phyloP scores from a whole-genome alignment of 352 stramenopile species.

The Pythium folliculosum region DNA sequence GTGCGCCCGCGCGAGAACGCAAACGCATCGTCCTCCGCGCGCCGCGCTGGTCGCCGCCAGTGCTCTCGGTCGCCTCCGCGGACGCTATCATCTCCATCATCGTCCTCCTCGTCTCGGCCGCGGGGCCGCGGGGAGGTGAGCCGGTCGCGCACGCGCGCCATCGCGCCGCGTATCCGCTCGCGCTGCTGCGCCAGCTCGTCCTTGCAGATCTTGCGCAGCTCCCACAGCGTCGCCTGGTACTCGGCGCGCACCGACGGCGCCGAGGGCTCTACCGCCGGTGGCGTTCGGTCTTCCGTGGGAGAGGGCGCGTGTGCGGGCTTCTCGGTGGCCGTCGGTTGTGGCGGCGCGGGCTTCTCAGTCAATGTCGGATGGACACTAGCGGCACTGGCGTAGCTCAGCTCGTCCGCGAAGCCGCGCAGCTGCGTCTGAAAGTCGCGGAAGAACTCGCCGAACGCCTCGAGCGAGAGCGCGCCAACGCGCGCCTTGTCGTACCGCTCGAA shows the following conservation, averaged over 20 bases:
- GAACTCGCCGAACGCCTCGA: slow-evolving; percentile 73
- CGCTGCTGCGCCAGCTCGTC: slow-evolving; percentile 56
- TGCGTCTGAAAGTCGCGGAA: slow-evolving; percentile 75
- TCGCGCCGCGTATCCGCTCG: slow-evolving; percentile 36
- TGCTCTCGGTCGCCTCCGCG: neutral
- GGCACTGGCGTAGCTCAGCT: slow-evolving; percentile 40
- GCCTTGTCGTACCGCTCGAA: slow-evolving; percentile 82
- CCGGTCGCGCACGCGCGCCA: slow-evolving; percentile 11
- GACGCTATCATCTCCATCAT: neutral
- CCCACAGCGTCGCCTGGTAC: slow-evolving; percentile 58
- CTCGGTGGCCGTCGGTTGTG: neutral
- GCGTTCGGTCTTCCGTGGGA: neutral
- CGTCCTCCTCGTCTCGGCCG: neutral
- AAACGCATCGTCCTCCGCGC: neutral
- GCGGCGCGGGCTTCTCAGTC: neutral
- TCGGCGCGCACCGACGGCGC: slow-evolving; percentile 10
- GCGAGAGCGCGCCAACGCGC: slow-evolving; percentile 50
- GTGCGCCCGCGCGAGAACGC: neutral
- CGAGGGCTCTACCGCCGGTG: neutral
- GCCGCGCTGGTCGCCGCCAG: neutral
- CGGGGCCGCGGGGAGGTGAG: neutral
- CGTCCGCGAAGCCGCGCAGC: slow-evolving; percentile 63
- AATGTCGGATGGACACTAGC: neutral
- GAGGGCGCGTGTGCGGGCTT: neutral
- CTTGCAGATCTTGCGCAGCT: slow-evolving; percentile 59